phyloP scores from a whole-genome alignment of 345 rosid species.

The Lenwebbia sp. region DNA sequence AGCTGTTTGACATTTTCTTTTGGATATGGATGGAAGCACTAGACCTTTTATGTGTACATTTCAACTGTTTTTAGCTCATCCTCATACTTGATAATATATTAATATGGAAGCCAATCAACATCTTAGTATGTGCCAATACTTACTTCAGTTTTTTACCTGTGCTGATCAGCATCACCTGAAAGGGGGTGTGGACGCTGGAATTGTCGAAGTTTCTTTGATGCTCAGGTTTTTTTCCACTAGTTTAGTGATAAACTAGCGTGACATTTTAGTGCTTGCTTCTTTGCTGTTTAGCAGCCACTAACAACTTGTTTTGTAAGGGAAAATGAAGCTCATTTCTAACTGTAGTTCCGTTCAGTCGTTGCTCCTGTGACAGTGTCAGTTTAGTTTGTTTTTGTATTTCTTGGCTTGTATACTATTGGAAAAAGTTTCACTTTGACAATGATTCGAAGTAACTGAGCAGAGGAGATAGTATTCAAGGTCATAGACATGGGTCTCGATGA shows the following conservation, averaged over 20 bases:
- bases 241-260: not conserved
- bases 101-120: not conserved
- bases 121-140: not conserved
- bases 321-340: not conserved
- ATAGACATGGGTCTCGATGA: not conserved
- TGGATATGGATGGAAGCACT: not conserved
- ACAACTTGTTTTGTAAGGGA: not conserved
- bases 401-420: not conserved
- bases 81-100: not conserved
- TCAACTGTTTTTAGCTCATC: not conserved
- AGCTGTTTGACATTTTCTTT: not conserved
- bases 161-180: not conserved
- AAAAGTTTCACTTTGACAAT: not conserved
- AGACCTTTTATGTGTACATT: not conserved
- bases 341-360: not conserved
- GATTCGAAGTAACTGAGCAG: not conserved
- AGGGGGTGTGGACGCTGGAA: not conserved
- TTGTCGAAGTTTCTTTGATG: too few relatives aligned
- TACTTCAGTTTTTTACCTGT: not conserved
- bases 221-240: not conserved
- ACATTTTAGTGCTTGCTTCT: not conserved
- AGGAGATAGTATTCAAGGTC: not conserved
- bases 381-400: not conserved
- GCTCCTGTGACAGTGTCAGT: not conserved
- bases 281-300: not conserved